phyloP scores from a whole-genome alignment of 2,329 filamentous ascomycete genomes.

The Pseudocercospora cruenta region DNA sequence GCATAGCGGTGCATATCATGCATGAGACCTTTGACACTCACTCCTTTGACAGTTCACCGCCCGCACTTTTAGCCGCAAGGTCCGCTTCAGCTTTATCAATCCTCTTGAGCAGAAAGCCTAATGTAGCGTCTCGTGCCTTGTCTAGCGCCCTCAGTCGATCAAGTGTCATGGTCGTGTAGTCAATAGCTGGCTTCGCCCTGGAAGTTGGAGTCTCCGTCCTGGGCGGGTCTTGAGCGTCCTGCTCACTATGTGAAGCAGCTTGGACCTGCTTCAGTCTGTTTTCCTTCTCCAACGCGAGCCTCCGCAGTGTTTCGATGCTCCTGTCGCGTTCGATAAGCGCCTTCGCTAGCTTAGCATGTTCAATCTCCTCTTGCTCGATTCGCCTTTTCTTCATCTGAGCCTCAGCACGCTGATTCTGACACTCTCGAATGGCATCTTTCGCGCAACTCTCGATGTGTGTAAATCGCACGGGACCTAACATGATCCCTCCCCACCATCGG shows the following conservation, averaged over 20 bases:
- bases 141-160: slow-evolving; percentile 48
- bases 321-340: slow-evolving; percentile 52
- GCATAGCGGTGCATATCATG: neutral
- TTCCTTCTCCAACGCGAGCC: slow-evolving; percentile 51
- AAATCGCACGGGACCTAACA: slow-evolving; percentile 58
- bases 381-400: slow-evolving; percentile 38
- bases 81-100: slow-evolving; percentile 55
- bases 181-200: slow-evolving; percentile 27
- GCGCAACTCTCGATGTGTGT: slow-evolving; percentile 56
- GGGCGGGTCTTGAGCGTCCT: neutral
- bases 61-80: slow-evolving; percentile 13
- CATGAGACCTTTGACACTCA: neutral
- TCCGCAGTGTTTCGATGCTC: slow-evolving; percentile 53
- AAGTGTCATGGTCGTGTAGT: slow-evolving; percentile 49
- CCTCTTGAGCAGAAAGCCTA: slow-evolving; percentile 56
- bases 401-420: slow-evolving; percentile 39
- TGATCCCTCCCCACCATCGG: slow-evolving; percentile 58
- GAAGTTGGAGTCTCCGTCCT: slow-evolving; percentile 5
- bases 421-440: slow-evolving; percentile 52
- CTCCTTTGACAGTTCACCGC: neutral
- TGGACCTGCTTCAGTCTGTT: slow-evolving; percentile 37
- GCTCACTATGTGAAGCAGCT: slow-evolving; percentile 12
- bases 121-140: slow-evolving; percentile 57
- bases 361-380: slow-evolving; percentile 38
- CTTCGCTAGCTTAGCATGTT: slow-evolving; percentile 43